A percentile compares a stretch with the other conserved stretches of the same genome.
Conservation (phyloP, 306 rosid species). For the Crotalaria pallida region DNA sequence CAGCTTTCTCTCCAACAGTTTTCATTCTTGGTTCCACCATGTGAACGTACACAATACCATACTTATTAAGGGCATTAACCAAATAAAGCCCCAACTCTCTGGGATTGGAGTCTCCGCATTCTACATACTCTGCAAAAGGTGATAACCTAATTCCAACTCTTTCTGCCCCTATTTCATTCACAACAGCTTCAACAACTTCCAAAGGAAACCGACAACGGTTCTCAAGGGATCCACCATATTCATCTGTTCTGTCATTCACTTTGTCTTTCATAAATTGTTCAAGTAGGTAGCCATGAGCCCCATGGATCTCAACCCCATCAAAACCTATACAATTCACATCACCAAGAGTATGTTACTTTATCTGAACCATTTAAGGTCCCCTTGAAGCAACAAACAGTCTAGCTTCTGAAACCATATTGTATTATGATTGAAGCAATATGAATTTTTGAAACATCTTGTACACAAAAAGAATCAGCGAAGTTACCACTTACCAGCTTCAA, state of each 20-base stretch:
- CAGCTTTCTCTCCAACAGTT: background rate
- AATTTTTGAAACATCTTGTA: background rate
- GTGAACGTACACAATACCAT: slow-evolving; percentile 49
- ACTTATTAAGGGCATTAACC: slow-evolving; percentile 44
- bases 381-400: background rate
- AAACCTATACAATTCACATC: slow-evolving; percentile 44
- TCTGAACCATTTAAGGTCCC: background rate
- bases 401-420: background rate
- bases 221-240: slow-evolving; percentile 72
- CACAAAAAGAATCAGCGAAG: background rate
- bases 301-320: slow-evolving; percentile 79
- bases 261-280: slow-evolving; percentile 64
- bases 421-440: background rate
- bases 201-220: slow-evolving; percentile 56
- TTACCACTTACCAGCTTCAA: slow-evolving; percentile 60
- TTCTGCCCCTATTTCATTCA: slow-evolving; percentile 51
- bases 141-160: slow-evolving; percentile 63
- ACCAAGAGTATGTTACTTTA: background rate
- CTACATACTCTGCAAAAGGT: slow-evolving; percentile 44
- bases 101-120: slow-evolving; percentile 52
- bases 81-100: slow-evolving; percentile 41
- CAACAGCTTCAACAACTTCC: slow-evolving; percentile 50
- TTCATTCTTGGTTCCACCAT: slow-evolving; percentile 64
- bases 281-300: slow-evolving; percentile 58
- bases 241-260: slow-evolving; percentile 55